Evolutionary conservation across 345 rosid genomes (phyloP).

Genomic region (Triadica sebifera): DNA sequence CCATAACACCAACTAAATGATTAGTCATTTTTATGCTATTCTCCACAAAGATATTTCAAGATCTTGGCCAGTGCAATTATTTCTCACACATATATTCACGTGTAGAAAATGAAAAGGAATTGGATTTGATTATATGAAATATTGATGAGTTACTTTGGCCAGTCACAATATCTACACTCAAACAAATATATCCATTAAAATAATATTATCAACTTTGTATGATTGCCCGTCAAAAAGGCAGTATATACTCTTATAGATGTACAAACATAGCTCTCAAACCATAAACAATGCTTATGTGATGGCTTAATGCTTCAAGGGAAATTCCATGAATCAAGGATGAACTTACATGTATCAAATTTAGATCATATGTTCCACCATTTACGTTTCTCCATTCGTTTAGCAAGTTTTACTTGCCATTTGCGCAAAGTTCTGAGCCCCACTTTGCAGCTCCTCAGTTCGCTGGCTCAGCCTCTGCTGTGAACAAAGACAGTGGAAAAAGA

Average conservation of each 20-base stretch:
- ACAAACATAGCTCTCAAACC: neutral
- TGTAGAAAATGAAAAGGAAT: no score
- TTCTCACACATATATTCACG: no score
- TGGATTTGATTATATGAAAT: no score
- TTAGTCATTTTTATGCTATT: no score
- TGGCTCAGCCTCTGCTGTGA: constrained; percentile 53
- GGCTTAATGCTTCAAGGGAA: neutral
- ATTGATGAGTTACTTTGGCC: no score
- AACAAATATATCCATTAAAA: no score
- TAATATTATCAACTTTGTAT: no score
- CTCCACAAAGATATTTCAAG: no score
- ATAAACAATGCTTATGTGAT: neutral
- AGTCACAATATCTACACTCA: no score
- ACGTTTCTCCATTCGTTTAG: constrained; percentile 77
- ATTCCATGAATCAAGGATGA: neutral
- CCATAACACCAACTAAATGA: no score
- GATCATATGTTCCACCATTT: constrained; percentile 80
- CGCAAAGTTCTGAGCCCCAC: constrained; percentile 74
- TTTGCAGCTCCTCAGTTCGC: constrained; percentile 75
- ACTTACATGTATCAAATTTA: neutral
- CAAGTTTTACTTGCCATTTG: constrained; percentile 73
- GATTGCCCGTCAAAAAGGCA: no score
- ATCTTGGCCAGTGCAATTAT: no score
- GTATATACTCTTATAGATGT: neutral
- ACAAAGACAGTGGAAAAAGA: neutral